Conservation (phyloP, 73 alveolate species). For the Blepharisma stoltei region DNA sequence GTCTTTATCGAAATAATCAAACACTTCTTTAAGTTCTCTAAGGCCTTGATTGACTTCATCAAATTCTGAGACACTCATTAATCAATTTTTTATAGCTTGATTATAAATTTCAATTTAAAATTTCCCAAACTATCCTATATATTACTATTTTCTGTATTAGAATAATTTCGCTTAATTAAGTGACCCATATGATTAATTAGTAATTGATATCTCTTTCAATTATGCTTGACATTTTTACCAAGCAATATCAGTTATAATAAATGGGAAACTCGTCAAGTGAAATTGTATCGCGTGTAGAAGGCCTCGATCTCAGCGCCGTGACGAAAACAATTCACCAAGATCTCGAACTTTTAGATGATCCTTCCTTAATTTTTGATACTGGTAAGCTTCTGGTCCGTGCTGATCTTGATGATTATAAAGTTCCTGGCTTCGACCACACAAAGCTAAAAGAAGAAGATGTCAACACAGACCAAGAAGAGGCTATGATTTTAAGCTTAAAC, state of each 20-base stretch:
- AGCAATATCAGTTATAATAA: not conserved
- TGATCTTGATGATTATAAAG: not conserved
- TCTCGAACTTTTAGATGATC: constrained; percentile 1
- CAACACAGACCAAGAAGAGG: constrained; percentile 6
- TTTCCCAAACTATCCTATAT: too few species aligned
- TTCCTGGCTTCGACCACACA: not conserved
- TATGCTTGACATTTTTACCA: too few species aligned
- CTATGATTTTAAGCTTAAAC: constrained; percentile 12
- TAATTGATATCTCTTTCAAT: too few species aligned
- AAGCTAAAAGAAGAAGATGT: not conserved
- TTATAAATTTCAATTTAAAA: too few species aligned
- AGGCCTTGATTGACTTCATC: too few species aligned
- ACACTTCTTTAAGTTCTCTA: not conserved
- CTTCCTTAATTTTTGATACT: not conserved
- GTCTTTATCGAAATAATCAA: constrained; percentile 23
- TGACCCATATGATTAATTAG: too few species aligned
- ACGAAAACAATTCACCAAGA: not conserved
- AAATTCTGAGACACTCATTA: too few species aligned
- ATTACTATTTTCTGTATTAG: too few species aligned
- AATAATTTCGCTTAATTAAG: too few species aligned
- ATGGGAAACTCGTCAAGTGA: constrained; percentile 29
- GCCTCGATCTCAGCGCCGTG: not conserved
- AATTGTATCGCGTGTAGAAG: constrained; percentile 18
- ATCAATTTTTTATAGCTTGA: too few species aligned
- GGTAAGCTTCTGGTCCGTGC: not conserved